Conservation (phyloP, 257 asterid genomes). For the Hygrophila difformis region DNA sequence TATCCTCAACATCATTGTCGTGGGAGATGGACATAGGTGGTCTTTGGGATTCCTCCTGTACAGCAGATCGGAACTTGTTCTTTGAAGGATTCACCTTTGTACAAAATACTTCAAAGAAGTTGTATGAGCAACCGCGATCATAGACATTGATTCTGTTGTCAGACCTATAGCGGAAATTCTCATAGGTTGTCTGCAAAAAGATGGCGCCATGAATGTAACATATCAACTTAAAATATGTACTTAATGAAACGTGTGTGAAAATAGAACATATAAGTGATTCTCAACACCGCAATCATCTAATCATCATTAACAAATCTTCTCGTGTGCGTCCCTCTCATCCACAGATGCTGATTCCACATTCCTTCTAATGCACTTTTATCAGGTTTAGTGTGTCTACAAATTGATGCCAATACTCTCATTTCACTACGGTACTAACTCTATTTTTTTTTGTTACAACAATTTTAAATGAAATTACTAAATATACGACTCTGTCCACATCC, state of each 20-base stretch:
- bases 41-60: conserved; percentile 69
- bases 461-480: too few relatives aligned
- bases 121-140: conserved; percentile 75
- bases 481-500: too few relatives aligned
- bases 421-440: too few relatives aligned
- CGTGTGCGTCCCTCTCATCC: too few relatives aligned
- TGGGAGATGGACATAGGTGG: conserved; percentile 44
- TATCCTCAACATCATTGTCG: conserved; percentile 43
- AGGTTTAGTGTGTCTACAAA: too few relatives aligned
- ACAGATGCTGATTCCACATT: too few relatives aligned
- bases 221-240: too few relatives aligned
- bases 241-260: too few relatives aligned
- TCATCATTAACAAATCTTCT: too few relatives aligned
- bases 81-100: conserved; percentile 78
- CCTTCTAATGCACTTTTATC: too few relatives aligned
- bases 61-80: conserved; percentile 72
- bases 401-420: too few relatives aligned
- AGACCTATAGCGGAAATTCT: conserved; percentile 86
- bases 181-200: conserved; percentile 80
- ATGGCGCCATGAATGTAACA: conserved; percentile 12
- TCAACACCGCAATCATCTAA: background rate
- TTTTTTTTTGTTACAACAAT: too few relatives aligned
- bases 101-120: conserved; percentile 82
- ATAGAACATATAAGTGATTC: background rate
- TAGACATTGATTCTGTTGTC: conserved; percentile 78